Conservation (phyloP, 2,329 filamentous ascomycete species). For the Pezicula neosporulosa region DNA sequence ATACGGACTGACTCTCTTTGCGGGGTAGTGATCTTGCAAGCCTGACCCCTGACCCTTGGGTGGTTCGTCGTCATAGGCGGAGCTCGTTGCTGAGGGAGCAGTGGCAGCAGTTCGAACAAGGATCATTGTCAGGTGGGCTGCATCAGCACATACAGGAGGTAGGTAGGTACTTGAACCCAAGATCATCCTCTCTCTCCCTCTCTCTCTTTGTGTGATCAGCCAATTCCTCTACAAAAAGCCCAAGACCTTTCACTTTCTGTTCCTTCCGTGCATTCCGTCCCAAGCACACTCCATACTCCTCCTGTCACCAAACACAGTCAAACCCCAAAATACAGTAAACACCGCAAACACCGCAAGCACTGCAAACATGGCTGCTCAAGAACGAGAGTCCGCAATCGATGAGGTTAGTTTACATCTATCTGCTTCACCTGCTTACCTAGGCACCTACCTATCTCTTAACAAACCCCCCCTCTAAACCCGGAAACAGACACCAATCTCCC, state of each 20-base stretch:
- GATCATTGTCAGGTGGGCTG: background rate
- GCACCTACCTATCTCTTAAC: no score
- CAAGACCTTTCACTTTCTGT: background rate
- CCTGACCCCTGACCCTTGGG: background rate
- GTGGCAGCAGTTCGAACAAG: background rate
- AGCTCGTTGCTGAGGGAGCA: background rate
- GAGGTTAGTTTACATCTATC: conserved; percentile 11
- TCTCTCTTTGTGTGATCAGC: background rate
- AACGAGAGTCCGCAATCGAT: conserved; percentile 38
- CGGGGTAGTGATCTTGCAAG: no score
- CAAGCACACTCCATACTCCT: background rate
- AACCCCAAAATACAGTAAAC: background rate
- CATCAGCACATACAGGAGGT: no score
- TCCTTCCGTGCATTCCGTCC: background rate
- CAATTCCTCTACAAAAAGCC: background rate
- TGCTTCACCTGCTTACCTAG: background rate
- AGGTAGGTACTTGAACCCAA: no score
- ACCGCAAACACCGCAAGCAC: no score
- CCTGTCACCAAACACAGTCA: background rate
- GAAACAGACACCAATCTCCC: conserved; percentile 57
- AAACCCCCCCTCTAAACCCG: no score
- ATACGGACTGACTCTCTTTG: no score
- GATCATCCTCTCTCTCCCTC: background rate
- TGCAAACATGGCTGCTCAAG: background rate
- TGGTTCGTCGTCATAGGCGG: conserved; percentile 1